Evolutionary conservation across 2,329 filamentous ascomycete genomes (phyloP).

Genomic region (Penicillium sp.): DNA sequence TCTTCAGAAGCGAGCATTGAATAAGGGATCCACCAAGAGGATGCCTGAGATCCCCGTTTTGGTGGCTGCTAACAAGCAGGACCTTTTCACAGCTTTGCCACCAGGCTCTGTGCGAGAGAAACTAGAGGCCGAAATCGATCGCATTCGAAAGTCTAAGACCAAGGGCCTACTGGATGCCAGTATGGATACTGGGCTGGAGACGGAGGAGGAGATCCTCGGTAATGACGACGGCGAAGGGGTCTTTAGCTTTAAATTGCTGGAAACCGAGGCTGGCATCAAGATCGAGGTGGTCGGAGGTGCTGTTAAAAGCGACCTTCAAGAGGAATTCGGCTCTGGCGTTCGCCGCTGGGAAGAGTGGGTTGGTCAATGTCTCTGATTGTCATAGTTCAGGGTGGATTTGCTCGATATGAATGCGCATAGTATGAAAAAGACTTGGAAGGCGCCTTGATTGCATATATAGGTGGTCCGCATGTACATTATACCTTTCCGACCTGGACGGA

Average conservation of each 20-base stretch:
- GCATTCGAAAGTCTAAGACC: constrained; percentile 68
- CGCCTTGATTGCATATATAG: no score
- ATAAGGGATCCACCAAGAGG: constrained; percentile 50
- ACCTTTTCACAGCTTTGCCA: constrained; percentile 88
- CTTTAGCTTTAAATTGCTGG: constrained; percentile 76
- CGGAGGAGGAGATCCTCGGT: constrained; percentile 77
- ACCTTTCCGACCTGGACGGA: no score
- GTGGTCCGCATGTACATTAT: no score
- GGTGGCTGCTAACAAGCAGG: constrained; percentile 88
- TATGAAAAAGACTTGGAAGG: no score
- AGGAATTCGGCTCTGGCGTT: constrained; percentile 59
- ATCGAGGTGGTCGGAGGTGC: constrained; percentile 69
- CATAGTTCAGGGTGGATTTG: neutral
- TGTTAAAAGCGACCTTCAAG: constrained; percentile 52
- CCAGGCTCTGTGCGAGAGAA: constrained; percentile 65
- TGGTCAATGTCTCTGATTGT: constrained; percentile 59
- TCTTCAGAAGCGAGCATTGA: constrained; percentile 66
- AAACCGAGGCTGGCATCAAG: constrained; percentile 68
- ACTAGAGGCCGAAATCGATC: constrained; percentile 74
- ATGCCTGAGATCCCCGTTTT: constrained; percentile 64
- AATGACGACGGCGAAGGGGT: constrained; percentile 70
- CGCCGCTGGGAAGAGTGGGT: constrained; percentile 91
- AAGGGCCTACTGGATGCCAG: constrained; percentile 79
- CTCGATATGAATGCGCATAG: no score
- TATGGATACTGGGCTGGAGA: constrained; percentile 52